phyloP scores from a whole-genome alignment of 2,329 filamentous ascomycete species.

The Zymoseptoria tritici region DNA sequence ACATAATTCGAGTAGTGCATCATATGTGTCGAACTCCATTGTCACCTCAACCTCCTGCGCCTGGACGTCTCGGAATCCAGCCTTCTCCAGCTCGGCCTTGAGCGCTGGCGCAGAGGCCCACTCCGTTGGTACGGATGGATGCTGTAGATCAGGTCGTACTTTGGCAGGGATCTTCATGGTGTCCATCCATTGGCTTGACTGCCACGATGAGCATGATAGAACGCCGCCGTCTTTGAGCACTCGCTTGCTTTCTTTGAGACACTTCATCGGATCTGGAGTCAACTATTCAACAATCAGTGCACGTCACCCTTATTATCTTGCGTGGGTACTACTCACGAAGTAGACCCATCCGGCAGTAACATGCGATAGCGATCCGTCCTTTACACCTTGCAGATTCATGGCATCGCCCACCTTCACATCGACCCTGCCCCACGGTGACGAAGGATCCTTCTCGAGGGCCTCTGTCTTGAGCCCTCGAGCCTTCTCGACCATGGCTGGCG shows the following conservation, averaged over 20 bases:
- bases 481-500: slow-evolving; percentile 25
- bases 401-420: slow-evolving; percentile 21
- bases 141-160: slow-evolving; percentile 15
- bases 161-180: slow-evolving; percentile 16
- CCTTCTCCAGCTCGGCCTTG: slow-evolving; percentile 19
- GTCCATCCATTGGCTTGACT: slow-evolving; percentile 24
- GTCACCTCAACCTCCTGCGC: slow-evolving; percentile 17
- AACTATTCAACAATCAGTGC: slow-evolving; percentile 2
- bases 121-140: slow-evolving; percentile 17
- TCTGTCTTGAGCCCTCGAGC: slow-evolving; percentile 11
- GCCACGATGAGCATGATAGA: slow-evolving; percentile 22
- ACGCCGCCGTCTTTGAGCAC: slow-evolving; percentile 23
- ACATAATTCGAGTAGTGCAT: slow-evolving; percentile 16
- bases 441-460: slow-evolving; percentile 9
- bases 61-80: slow-evolving; percentile 24
- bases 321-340: slow-evolving; percentile 18
- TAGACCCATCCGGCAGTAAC: slow-evolving; percentile 28
- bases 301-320: neutral
- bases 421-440: slow-evolving; percentile 22
- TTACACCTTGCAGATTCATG: slow-evolving; percentile 20
- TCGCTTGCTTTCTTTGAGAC: slow-evolving; percentile 19
- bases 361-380: slow-evolving; percentile 20
- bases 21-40: slow-evolving; percentile 19
- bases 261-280: slow-evolving; percentile 18
- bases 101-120: slow-evolving; percentile 20